A percentile compares a stretch with the other conserved stretches of the same genome.
phyloP scores from a whole-genome alignment of 1,139 yeast species.

The Scheffersomyces cryptocercus region DNA sequence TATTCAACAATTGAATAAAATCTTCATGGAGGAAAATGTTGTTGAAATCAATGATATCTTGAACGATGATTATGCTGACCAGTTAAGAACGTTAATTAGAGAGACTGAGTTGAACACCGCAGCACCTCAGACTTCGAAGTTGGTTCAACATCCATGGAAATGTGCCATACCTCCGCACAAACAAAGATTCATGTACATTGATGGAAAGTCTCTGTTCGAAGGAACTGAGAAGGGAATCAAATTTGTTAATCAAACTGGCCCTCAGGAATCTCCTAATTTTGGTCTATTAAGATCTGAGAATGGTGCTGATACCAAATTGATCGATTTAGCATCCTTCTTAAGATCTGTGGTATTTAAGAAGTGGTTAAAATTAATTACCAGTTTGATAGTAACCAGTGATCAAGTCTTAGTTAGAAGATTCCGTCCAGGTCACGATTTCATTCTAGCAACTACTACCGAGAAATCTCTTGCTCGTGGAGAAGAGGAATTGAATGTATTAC shows the following conservation, averaged over 20 bases:
- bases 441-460: conserved; percentile 79
- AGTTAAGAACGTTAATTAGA: conserved; percentile 51
- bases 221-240: conserved; percentile 30
- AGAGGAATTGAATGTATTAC: conserved; percentile 48
- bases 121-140: conserved; percentile 59
- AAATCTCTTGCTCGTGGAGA: conserved; percentile 41
- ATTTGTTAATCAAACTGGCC: conserved; percentile 33
- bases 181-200: conserved; percentile 81
- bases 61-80: conserved; percentile 52
- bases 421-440: conserved; percentile 93
- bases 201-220: conserved; percentile 51
- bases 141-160: conserved; percentile 78
- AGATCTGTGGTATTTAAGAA: conserved; percentile 64
- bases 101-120: conserved; percentile 52
- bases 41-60: conserved; percentile 68
- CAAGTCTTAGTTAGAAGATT: conserved; percentile 79
- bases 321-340: conserved; percentile 59
- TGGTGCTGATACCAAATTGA: conserved; percentile 32
- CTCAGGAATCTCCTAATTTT: conserved; percentile 59
- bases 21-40: conserved; percentile 67
- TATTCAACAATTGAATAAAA: conserved; percentile 43
- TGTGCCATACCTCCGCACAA: conserved; percentile 94
- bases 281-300: conserved; percentile 21
- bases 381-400: conserved; percentile 63
- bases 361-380: conserved; percentile 68